Base-by-base conservation (phyloP, 495 filamentous ascomycete genomes). In the Podospora tetraspora region DNA sequence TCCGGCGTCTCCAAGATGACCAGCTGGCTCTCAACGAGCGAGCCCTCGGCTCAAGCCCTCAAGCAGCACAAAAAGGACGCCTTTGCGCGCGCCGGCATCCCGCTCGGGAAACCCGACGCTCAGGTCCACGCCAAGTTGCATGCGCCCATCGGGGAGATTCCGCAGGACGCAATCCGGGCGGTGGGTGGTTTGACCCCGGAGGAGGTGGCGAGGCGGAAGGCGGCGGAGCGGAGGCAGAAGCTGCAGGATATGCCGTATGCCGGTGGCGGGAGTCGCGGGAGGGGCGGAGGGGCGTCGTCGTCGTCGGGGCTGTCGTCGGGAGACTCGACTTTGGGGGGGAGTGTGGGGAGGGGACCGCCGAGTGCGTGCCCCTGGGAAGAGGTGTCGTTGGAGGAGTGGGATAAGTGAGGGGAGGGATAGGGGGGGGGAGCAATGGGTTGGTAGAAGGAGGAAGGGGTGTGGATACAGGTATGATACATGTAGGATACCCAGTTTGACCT, bases 31-130 rank as follows among this genome's bases (percentile, higher is more conserved):
- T 72, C 76, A 0, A 74, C 75, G 10, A 77, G 74, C 37, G 81
- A 83, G 30, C 81, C 81, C 3, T 82, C 81, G 3, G 66, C 74
- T 16, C 76, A 80, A 13, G 80, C 77, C 0, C 67, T 80, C 21
- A 77, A 74, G 66, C 73, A 78, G 21, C 79, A 81, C 66, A 78
- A 77, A 63, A 78, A 77, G 59, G 74, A 78, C 10, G 69, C 71
- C 5, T 81, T 76, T 65, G 63, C 70, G 27, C 79, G 76, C 29
- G 78, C 78, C 0, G 76, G 77, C 13, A 62, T 81, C 27, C 66
- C 74, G 11, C 68, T 69, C 23, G 68, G 73, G 13, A 77, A 79
- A 4, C 58, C 65, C 25, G 34, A 57, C 25, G 66, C 70, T 24
- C 60, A 74, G 25, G 73, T 74, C 22, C 74, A 70, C 30, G 71